phyloP scores from a whole-genome alignment of 768 basidiomycete species.

The Amanita muscaria region DNA sequence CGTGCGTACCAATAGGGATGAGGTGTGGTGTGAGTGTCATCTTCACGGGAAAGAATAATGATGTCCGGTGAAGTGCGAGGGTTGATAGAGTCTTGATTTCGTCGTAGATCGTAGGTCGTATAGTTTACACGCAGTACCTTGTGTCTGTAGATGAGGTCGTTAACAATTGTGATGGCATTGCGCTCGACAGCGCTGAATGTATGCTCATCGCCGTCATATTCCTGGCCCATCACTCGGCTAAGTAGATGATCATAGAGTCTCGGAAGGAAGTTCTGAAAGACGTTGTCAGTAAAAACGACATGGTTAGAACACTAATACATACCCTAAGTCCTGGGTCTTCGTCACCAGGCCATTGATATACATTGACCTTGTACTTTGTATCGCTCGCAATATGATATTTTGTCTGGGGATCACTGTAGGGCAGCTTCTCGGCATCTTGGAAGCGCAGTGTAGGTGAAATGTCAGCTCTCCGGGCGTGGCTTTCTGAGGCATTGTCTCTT shows the following conservation, averaged over 20 bases:
- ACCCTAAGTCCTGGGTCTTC: no score
- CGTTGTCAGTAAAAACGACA: conserved; percentile 6
- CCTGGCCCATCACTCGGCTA: conserved; percentile 14
- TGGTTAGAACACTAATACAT: no score
- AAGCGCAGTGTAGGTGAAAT: no score
- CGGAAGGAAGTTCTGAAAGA: conserved; percentile 23
- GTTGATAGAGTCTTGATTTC: conserved; percentile 31
- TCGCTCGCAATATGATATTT: no score
- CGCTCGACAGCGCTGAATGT: conserved; percentile 14
- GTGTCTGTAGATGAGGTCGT: conserved; percentile 20
- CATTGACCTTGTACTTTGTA: no score
- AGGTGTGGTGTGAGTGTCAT: conserved; percentile 4
- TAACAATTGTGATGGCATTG: conserved; percentile 13
- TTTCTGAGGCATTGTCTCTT: background rate
- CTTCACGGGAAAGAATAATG: conserved; percentile 7
- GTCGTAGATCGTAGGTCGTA: conserved; percentile 33
- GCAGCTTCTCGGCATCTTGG: no score
- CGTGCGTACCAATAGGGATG: conserved; percentile 29
- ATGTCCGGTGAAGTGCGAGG: conserved; percentile 14
- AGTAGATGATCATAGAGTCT: conserved; percentile 23
- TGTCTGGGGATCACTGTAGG: no score
- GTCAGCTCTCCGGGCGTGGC: no score
- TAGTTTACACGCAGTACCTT: conserved; percentile 27
- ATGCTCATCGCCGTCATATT: conserved; percentile 14
- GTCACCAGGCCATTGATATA: no score